Conservation (phyloP, 495 filamentous ascomycete genomes). For the Hypoxylon rickii region DNA sequence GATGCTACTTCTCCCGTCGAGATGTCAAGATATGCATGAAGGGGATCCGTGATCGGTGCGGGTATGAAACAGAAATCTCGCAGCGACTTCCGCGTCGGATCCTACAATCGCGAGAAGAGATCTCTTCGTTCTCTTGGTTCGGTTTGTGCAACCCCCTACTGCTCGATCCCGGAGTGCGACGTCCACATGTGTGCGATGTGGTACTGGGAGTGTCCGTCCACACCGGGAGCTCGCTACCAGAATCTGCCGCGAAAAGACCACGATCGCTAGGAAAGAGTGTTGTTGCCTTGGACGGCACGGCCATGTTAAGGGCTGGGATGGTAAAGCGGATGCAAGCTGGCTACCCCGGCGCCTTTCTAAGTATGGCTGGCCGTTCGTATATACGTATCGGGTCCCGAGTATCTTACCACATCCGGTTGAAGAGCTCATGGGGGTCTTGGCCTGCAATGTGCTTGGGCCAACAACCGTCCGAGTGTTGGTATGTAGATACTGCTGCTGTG, state of each 20-base stretch:
- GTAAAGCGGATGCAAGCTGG: too few relatives aligned
- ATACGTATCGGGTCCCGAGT: slow-evolving; percentile 7
- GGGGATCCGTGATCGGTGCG: neutral
- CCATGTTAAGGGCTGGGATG: slow-evolving; percentile 13
- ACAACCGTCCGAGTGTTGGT: neutral
- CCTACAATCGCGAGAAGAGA: slow-evolving; percentile 13
- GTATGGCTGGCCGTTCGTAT: neutral
- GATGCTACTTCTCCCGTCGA: too few relatives aligned
- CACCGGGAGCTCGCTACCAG: slow-evolving; percentile 26
- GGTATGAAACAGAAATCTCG: slow-evolving; percentile 19
- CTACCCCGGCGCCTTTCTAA: slow-evolving; percentile 10
- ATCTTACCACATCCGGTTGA: slow-evolving; percentile 18
- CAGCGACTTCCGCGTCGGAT: slow-evolving; percentile 17
- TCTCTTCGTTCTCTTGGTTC: neutral
- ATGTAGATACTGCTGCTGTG: neutral
- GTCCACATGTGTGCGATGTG: slow-evolving; percentile 10
- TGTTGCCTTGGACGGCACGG: slow-evolving; percentile 24
- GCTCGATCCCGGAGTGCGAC: slow-evolving; percentile 26
- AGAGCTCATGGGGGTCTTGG: slow-evolving; percentile 11
- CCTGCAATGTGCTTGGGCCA: slow-evolving; percentile 8
- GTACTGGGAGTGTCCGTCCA: slow-evolving; percentile 28
- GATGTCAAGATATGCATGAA: neutral
- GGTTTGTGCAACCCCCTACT: slow-evolving; percentile 5
- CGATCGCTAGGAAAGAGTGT: neutral
- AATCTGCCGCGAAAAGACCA: neutral